Percentiles rank a stretch among this genome's conserved stretches.
Conservation (phyloP, 1,139 yeast genomes). For the Protomyces inundatus region DNA sequence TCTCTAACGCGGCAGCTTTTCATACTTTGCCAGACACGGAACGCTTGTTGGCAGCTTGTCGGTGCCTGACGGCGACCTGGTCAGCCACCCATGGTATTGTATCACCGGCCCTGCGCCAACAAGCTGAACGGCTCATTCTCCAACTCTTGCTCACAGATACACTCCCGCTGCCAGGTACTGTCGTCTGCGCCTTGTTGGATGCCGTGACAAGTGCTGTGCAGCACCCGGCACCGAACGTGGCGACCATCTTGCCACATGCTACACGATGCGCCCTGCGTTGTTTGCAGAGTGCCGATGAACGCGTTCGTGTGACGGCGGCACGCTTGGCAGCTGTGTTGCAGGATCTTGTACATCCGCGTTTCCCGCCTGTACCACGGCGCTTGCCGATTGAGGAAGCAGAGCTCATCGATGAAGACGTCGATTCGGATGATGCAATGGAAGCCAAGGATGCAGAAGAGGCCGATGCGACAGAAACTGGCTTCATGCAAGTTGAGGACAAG, state of each 20-base stretch:
- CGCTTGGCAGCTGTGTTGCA: not conserved
- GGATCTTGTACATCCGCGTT: conserved; percentile 11
- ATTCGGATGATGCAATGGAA: not conserved
- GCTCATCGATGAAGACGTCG: not conserved
- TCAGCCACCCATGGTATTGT: not conserved
- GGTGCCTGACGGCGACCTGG: not conserved
- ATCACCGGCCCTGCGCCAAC: conserved; percentile 3
- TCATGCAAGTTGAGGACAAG: not conserved
- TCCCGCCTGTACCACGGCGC: conserved; percentile 14
- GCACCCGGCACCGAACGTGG: conserved; percentile 7
- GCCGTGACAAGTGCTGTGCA: not conserved
- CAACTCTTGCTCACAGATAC: not conserved
- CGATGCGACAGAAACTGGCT: not conserved
- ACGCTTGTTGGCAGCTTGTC: not conserved
- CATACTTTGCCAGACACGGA: conserved; percentile 1
- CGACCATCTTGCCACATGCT: conserved; percentile 8
- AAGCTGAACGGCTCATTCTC: not conserved
- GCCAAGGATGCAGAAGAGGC: not conserved
- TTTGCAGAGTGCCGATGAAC: not conserved
- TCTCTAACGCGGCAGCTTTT: conserved; percentile 10
- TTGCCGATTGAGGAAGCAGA: not conserved
- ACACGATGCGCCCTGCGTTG: not conserved
- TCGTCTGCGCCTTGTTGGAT: not conserved
- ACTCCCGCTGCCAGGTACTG: not conserved
- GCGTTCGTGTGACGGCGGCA: not conserved